These are phyloP conservation scores for Tolypocladium endophyticum DNA, from an alignment of 2,329 filamentous ascomycete species.

Conservation along the genomic window DNA sequence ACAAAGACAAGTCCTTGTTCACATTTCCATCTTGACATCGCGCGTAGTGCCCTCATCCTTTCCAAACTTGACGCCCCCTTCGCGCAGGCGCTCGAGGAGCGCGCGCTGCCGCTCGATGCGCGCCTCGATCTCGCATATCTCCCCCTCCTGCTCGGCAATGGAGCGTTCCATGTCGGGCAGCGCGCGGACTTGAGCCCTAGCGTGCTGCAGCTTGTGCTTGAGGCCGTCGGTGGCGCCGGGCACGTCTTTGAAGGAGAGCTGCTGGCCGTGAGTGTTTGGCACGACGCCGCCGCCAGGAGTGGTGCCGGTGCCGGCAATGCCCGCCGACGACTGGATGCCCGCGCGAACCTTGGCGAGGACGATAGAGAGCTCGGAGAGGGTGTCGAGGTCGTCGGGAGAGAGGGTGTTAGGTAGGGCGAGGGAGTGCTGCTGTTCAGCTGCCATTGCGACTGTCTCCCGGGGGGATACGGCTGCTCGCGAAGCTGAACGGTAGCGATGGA, in stretches of 20 bases:
- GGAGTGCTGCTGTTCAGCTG: conserved; percentile 22
- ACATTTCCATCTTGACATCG: conserved; percentile 31
- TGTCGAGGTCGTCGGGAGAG: conserved; percentile 74
- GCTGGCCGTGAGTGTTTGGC: conserved; percentile 22
- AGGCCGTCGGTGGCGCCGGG: conserved; percentile 66
- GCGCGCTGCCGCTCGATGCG: conserved; percentile 52
- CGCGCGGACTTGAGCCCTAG: conserved; percentile 52
- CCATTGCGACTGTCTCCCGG: background rate
- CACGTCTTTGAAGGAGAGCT: conserved; percentile 58
- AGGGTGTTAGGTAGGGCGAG: conserved; percentile 53
- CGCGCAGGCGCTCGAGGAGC: conserved; percentile 43
- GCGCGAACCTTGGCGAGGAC: conserved; percentile 64
- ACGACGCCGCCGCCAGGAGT: conserved; percentile 19
- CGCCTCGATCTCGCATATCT: conserved; percentile 57
- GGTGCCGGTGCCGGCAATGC: conserved; percentile 27
- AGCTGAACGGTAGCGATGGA: background rate
- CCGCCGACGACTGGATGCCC: conserved; percentile 29
- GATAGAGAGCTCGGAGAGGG: conserved; percentile 69
- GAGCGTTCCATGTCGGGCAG: conserved; percentile 62
- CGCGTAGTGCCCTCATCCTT: conserved; percentile 15
- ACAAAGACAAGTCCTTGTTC: conserved; percentile 10
- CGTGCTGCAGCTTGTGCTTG: conserved; percentile 75
- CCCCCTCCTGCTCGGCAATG: conserved; percentile 57
- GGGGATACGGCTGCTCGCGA: background rate
- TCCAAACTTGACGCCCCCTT: conserved; percentile 26